phyloP scores from a whole-genome alignment of 1,284 basidiomycete species.

The Porogramme epimiltina region DNA sequence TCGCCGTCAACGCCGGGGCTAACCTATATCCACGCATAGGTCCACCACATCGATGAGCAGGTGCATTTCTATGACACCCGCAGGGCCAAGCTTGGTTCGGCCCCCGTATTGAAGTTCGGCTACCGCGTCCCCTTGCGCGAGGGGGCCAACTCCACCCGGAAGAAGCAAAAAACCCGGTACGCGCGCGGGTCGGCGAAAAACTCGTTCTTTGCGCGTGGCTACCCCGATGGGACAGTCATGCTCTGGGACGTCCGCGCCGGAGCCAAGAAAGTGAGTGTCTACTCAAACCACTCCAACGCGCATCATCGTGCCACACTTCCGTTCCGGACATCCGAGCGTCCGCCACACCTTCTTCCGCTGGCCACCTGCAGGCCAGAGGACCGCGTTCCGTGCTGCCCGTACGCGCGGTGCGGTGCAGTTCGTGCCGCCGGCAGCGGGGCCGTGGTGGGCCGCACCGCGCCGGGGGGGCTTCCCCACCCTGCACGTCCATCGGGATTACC shows the following conservation, averaged over 20 bases:
- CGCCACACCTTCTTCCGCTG: conserved; percentile 5
- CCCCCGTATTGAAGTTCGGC: conserved; percentile 48
- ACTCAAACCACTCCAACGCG: not conserved
- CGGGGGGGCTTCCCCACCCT: too few species aligned
- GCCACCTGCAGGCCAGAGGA: too few species aligned
- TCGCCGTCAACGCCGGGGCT: not conserved
- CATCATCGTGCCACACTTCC: not conserved
- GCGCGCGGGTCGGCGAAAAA: conserved; percentile 32
- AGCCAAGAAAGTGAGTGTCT: conserved; percentile 37
- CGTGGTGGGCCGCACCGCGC: too few species aligned
- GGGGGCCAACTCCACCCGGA: not conserved
- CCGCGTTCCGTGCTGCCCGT: too few species aligned
- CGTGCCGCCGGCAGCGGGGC: too few species aligned
- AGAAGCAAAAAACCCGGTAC: conserved; percentile 24
- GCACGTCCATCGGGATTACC: too few species aligned
- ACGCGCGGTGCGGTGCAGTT: too few species aligned
- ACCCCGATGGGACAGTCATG: conserved; percentile 43
- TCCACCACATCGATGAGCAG: conserved; percentile 50
- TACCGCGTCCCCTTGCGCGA: conserved; percentile 29
- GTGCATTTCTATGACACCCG: conserved; percentile 49
- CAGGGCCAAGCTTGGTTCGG: conserved; percentile 37
- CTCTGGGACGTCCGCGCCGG: conserved; percentile 54
- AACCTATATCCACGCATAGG: conserved; percentile 32
- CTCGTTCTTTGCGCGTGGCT: conserved; percentile 47
- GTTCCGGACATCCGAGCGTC: not conserved